Conservation (phyloP, 2,329 filamentous ascomycete genomes). For the Fusarium sp. region DNA sequence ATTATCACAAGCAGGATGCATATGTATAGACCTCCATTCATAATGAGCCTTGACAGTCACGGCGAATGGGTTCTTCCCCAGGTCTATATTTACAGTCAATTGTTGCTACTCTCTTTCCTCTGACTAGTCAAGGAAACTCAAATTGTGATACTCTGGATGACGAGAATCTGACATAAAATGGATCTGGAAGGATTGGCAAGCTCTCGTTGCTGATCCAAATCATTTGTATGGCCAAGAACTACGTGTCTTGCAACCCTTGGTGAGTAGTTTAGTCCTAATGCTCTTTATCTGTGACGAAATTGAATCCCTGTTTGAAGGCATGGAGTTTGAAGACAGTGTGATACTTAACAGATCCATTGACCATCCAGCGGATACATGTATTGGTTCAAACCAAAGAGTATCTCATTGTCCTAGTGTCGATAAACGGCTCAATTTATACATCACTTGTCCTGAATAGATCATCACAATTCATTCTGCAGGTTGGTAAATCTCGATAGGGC, state of each 20-base stretch:
- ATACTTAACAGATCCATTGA: background rate
- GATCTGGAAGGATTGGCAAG: background rate
- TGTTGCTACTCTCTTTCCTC: background rate
- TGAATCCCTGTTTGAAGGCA: background rate
- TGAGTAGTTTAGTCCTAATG: background rate
- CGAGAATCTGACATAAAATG: background rate
- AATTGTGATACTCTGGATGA: background rate
- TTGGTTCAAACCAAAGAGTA: background rate
- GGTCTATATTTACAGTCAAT: background rate
- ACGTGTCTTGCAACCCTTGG: background rate
- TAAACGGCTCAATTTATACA: background rate
- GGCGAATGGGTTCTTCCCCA: background rate
- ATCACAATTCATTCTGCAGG: background rate
- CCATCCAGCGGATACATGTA: background rate
- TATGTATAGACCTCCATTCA: background rate
- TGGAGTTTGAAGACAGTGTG: background rate
- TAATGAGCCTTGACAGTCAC: background rate
- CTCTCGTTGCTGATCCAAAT: background rate
- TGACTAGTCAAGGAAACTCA: no score
- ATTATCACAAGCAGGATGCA: background rate
- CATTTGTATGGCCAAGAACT: background rate
- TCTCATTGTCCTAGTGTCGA: no score
- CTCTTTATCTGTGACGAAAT: background rate
- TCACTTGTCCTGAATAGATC: no score
- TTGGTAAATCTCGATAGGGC: background rate